phyloP scores from a whole-genome alignment of 371 early-diverging fungal species.

The Syncephalastrum racemosum region DNA sequence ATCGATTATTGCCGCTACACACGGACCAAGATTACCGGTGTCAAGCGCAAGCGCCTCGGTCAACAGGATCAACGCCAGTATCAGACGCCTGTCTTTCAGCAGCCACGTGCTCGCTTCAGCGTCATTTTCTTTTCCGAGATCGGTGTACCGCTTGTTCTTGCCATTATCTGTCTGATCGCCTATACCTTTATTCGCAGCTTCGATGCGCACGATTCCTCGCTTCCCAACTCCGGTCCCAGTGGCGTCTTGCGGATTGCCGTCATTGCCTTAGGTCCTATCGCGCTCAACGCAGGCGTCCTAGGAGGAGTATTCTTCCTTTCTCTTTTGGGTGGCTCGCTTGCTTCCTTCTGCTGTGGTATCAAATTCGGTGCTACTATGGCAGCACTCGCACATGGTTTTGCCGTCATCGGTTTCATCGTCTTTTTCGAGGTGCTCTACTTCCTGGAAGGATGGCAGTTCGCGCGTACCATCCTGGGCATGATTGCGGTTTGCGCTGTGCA shows the following conservation, averaged over 20 bases:
- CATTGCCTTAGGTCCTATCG: conserved; percentile 68
- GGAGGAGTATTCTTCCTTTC: conserved; percentile 67
- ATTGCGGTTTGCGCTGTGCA: conserved; percentile 63
- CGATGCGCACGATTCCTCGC: conserved; percentile 21
- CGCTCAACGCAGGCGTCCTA: conserved; percentile 67
- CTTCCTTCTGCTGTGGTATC: conserved; percentile 57
- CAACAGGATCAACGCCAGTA: conserved; percentile 20
- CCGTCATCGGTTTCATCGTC: conserved; percentile 60
- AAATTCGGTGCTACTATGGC: conserved; percentile 74
- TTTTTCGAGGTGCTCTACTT: conserved; percentile 66
- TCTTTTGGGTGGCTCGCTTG: conserved; percentile 63
- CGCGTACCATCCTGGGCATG: conserved; percentile 67
- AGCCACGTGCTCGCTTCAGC: conserved; percentile 59
- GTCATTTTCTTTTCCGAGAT: conserved; percentile 76
- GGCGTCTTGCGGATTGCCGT: conserved; percentile 55
- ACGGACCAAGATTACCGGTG: conserved; percentile 74
- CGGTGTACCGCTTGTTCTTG: conserved; percentile 65
- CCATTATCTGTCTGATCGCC: conserved; percentile 58
- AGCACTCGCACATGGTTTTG: conserved; percentile 63
- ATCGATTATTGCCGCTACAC: conserved; percentile 68
- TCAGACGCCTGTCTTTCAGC: conserved; percentile 34
- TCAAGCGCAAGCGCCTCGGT: conserved; percentile 69
- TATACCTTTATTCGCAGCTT: conserved; percentile 63
- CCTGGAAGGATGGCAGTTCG: conserved; percentile 64
- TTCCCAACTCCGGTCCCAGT: conserved; percentile 29